A percentile compares a stretch with the other conserved stretches of the same genome.
Conservation (phyloP, 306 rosid genomes). For the Ormosia semicastrata region DNA sequence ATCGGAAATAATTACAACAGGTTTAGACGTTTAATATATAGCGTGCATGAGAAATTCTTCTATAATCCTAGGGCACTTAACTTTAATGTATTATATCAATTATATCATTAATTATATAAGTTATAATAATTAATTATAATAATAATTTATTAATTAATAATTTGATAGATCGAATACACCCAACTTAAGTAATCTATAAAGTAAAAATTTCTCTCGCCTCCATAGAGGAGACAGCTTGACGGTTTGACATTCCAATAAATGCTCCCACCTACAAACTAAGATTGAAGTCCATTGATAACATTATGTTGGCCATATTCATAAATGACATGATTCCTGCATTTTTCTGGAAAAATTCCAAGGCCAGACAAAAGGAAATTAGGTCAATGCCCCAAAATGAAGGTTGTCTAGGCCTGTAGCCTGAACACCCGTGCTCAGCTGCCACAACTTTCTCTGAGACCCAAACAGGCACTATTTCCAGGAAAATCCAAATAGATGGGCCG, state of each 20-base stretch:
- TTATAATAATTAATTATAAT: too few relatives aligned
- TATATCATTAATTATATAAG: too few relatives aligned
- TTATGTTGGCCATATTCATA: neutral
- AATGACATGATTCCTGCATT: neutral
- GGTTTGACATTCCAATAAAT: neutral
- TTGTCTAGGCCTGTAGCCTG: neutral
- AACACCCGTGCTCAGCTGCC: slow-evolving; percentile 1
- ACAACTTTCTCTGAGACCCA: slow-evolving; percentile 28
- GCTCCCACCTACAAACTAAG: neutral
- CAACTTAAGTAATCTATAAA: too few relatives aligned
- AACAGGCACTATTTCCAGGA: slow-evolving; percentile 37
- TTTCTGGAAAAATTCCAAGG: slow-evolving; percentile 44
- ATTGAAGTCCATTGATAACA: neutral
- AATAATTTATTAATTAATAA: too few relatives aligned
- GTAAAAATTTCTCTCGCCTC: neutral
- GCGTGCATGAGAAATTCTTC: too few relatives aligned
- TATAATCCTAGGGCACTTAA: too few relatives aligned
- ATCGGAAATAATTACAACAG: too few relatives aligned
- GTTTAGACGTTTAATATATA: too few relatives aligned
- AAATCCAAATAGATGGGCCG: slow-evolving; percentile 26
- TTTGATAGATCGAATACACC: too few relatives aligned
- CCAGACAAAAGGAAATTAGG: slow-evolving; percentile 34
- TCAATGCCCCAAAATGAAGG: slow-evolving; percentile 20
- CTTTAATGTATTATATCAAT: too few relatives aligned
- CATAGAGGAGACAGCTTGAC: slow-evolving; percentile 43